Conservation (phyloP, 352 stramenopile genomes). For the Pythium periplocum region DNA sequence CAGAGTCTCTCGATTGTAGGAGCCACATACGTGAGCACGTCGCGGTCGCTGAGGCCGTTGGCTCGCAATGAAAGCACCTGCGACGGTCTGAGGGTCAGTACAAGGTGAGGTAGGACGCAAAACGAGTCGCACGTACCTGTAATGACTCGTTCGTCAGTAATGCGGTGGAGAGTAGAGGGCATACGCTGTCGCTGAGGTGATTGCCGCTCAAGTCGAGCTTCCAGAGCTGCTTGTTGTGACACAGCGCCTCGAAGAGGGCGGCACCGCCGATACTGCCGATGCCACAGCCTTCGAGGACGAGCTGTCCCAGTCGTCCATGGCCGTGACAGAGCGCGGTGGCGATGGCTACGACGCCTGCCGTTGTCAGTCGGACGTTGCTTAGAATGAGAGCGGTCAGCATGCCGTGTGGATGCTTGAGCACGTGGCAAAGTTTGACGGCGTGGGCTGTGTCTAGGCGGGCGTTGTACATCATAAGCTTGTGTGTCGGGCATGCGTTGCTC, state of each 20-base stretch:
- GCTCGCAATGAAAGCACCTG: conserved; percentile 43
- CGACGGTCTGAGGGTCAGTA: conserved; percentile 1
- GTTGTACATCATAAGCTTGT: conserved; percentile 77
- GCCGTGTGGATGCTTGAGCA: conserved; percentile 29
- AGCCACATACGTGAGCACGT: conserved; percentile 38
- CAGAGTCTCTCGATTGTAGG: conserved; percentile 48
- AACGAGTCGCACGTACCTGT: conserved; percentile 14
- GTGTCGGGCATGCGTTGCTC: conserved; percentile 24
- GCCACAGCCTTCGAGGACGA: conserved; percentile 61
- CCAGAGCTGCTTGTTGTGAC: conserved; percentile 44
- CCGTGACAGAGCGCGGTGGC: conserved; percentile 40
- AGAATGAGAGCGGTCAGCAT: conserved; percentile 53
- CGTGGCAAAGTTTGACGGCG: conserved; percentile 22
- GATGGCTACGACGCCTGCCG: conserved; percentile 31
- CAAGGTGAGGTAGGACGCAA: not conserved
- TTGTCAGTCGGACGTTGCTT: conserved; percentile 39
- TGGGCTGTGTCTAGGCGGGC: conserved; percentile 29
- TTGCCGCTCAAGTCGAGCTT: conserved; percentile 74
- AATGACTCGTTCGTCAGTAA: conserved; percentile 33
- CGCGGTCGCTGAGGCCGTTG: conserved; percentile 55
- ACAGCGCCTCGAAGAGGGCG: conserved; percentile 44
- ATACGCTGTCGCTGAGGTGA: conserved; percentile 50
- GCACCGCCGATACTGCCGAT: conserved; percentile 45
- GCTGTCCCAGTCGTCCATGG: conserved; percentile 50
- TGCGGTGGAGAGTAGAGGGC: conserved; percentile 24